Conservation (phyloP, 345 rosid species). For the Passiflora organensis region DNA sequence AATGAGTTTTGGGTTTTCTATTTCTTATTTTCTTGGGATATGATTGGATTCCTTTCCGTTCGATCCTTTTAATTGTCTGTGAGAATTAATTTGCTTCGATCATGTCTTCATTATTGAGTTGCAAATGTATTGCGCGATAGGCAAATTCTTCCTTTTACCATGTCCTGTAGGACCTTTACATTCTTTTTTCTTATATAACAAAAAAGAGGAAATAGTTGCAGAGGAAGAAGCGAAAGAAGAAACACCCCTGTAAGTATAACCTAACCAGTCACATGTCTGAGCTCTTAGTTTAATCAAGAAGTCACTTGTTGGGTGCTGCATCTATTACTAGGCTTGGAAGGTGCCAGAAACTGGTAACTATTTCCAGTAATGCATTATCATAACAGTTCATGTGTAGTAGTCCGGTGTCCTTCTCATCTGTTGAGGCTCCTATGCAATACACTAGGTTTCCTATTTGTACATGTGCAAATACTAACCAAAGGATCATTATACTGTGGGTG, state of each 20-base stretch:
- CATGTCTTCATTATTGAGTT: not conserved
- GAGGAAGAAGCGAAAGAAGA: slow-evolving; percentile 20
- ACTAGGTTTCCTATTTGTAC: no score
- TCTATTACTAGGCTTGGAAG: not conserved
- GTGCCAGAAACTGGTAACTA: not conserved
- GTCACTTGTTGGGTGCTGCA: not conserved
- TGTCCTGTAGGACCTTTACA: no score
- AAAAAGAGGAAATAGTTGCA: slow-evolving; percentile 28
- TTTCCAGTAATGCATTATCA: no score
- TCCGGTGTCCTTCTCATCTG: no score
- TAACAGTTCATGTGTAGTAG: no score
- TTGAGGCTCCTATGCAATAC: no score
- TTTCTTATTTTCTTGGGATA: no score
- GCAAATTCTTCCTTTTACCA: no score
- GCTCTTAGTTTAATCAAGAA: not conserved
- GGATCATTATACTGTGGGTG: no score
- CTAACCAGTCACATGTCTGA: not conserved
- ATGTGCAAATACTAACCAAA: no score
- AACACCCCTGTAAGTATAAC: slow-evolving; percentile 40
- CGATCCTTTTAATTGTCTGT: not conserved
- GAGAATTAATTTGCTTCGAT: not conserved
- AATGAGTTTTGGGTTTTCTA: not conserved
- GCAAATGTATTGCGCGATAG: no score
- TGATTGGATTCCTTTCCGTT: no score
- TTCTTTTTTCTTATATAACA: slow-evolving; percentile 15